These are phyloP conservation scores for Beauveria sp. DNA, from an alignment of 2,329 filamentous ascomycete species.

Conservation along the genomic window DNA sequence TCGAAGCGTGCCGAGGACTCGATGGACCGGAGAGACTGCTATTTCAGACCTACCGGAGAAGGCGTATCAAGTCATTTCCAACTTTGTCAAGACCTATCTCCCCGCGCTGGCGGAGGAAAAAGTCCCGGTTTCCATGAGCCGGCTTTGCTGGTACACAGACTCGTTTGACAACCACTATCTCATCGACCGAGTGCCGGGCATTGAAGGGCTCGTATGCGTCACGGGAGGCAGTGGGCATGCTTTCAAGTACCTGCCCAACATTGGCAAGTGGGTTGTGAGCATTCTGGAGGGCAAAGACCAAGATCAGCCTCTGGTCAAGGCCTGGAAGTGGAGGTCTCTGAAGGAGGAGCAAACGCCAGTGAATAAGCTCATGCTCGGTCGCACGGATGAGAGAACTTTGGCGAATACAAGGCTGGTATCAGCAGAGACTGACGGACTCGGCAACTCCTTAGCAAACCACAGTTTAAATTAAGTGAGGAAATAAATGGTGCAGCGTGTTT, in stretches of 20 bases:
- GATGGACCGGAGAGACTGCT: slow-evolving; percentile 22
- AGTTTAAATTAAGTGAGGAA: background rate
- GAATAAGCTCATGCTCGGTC: slow-evolving; percentile 3
- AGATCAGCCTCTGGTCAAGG: slow-evolving; percentile 19
- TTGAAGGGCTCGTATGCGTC: slow-evolving; percentile 51
- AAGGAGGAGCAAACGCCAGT: background rate
- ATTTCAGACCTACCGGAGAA: slow-evolving; percentile 19
- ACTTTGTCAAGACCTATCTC: slow-evolving; percentile 31
- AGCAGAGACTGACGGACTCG: background rate
- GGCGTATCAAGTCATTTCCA: slow-evolving; percentile 20
- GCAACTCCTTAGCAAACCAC: background rate
- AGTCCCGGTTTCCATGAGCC: slow-evolving; percentile 21
- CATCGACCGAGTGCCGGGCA: slow-evolving; percentile 34
- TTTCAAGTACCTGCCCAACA: slow-evolving; percentile 53
- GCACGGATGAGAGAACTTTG: background rate
- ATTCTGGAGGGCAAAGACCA: slow-evolving; percentile 33
- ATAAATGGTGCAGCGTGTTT: no score
- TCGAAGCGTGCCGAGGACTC: slow-evolving; percentile 32
- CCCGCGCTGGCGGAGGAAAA: slow-evolving; percentile 28
- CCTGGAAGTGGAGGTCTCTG: slow-evolving; percentile 18
- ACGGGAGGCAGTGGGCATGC: slow-evolving; percentile 55
- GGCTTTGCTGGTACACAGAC: slow-evolving; percentile 26
- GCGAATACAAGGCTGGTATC: background rate
- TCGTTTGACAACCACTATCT: slow-evolving; percentile 27
- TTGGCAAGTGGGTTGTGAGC: slow-evolving; percentile 47